Evolutionary conservation across 2,329 filamentous ascomycete genomes (phyloP), one percentile per base, ranked within the genome.

Genomic region (Diaporthe destruens): DNA sequence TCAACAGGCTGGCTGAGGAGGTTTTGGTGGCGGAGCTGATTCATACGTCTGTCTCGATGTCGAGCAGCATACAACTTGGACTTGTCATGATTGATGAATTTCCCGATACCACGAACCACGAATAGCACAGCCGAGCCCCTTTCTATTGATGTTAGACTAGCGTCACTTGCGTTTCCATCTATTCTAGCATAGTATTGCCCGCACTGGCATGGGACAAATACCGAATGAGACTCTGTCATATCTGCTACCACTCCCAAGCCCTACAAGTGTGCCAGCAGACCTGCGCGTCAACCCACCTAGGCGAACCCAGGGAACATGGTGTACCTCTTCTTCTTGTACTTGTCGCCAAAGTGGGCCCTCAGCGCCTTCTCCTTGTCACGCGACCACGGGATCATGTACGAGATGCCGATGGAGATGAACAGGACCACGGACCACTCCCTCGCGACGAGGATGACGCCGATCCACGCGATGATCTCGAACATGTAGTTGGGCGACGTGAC

Each of bases 401-500:
- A 87, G 20, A 87, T 88, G 44, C 94, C 94, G 67, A 94, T 87
- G 32, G 87, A 81, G 74, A 93, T 91, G 83, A 98, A 98, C 25
- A 97, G 77, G 20, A 91, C 85, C 0, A 96, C 93, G 66, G 91
- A 89, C 86, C 93, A 92, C 84, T 92, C 95, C 78, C 94, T 92
- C 77, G 91, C 95, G 69, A 96, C 89, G 55, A 97, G 80, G 77
- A 93, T 92, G 71, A 98, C 87, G 34, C 95, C 95, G 39, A 93
- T 77, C 96, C 96, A 99, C 0, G 95, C 90, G 49, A 97, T 82
- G 8, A 93, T 87, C 84, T 99, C 96, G 77, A 97, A 98, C 86
- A 97, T 90, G 86, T 99, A 99, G 85, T 99, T 99, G 54, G 96
- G 96, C 85, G 95, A 97, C 16, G 96, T 99, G 68, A 99, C 96